Conservation (phyloP, 2,329 filamentous ascomycete species). For the Calonectria pteridis region DNA sequence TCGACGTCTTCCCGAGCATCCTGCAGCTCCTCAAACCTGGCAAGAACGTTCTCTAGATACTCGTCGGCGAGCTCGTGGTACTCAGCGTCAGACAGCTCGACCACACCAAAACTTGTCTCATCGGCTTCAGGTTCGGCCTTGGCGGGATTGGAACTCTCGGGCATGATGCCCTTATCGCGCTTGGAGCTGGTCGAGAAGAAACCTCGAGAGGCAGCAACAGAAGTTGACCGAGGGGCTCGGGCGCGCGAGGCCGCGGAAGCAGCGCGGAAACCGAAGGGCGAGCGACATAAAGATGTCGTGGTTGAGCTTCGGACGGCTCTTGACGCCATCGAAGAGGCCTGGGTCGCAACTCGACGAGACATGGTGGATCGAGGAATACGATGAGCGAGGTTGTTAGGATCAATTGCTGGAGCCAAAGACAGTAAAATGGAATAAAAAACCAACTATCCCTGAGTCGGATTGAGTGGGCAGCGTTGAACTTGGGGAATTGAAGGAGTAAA, state of each 20-base stretch:
- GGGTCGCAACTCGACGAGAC: conserved; percentile 50
- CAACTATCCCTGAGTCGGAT: neutral
- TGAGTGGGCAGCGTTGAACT: neutral
- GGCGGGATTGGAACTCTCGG: conserved; percentile 68
- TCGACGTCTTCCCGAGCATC: conserved; percentile 84
- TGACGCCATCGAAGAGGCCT: conserved; percentile 53
- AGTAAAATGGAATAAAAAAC: no score
- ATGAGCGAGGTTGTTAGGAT: no score
- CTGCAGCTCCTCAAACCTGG: conserved; percentile 77
- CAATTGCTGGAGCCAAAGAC: neutral
- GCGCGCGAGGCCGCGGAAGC: conserved; percentile 22
- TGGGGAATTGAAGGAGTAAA: neutral
- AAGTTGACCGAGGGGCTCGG: conserved; percentile 14
- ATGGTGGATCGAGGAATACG: conserved; percentile 36
- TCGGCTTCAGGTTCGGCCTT: conserved; percentile 55
- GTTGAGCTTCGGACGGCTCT: conserved; percentile 48
- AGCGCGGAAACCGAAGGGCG: conserved; percentile 38
- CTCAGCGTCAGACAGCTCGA: conserved; percentile 75
- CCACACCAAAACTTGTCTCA: conserved; percentile 58
- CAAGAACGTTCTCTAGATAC: conserved; percentile 73
- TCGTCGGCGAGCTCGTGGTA: conserved; percentile 84
- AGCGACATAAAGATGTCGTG: conserved; percentile 36
- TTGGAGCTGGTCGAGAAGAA: conserved; percentile 48
- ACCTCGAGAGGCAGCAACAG: conserved; percentile 35
- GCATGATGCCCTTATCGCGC: conserved; percentile 66